Base-by-base conservation (phyloP, 2,329 filamentous ascomycete genomes). In the Arthrobotrys sphaeroides region DNA sequence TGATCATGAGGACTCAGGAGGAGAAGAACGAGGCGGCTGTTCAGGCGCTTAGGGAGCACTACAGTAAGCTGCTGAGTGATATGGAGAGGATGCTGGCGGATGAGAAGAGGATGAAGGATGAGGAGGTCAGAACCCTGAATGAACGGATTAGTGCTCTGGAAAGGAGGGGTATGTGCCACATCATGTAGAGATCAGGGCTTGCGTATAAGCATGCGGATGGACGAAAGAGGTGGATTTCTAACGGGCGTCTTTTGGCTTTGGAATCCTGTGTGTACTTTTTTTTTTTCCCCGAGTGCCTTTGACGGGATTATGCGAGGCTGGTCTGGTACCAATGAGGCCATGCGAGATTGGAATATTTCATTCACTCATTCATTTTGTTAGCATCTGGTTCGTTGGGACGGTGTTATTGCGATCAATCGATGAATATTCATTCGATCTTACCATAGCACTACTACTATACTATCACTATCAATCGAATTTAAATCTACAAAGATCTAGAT, bases 11-110 rank as follows among this genome's bases (percentile, higher is more conserved):
- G 18, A 69, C 64, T 10, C 64, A 69, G 38, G 64, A 75, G n/a
- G 72, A 75, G 57, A 75, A 69, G 57, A 75, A 75, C 40, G 47
- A 64, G n/a, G 59, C 38, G 10, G 72, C 72, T 5, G 47, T 69
- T 0, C 62, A 65, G 49, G 64, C 64, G 5, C 40, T 75, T 42
- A 51, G 49, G 18, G 62, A 75, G 33, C 55, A 75, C 43, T 75
- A 75, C 26, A 20, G 36, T n/a, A 53, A 53, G 2, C 18, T 75
- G 40, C 10, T 75, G 64, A 49, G 38, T 6, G 57, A 69, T 26
- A 64, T 75, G 61, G 45, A 75, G 42, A 47, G 22, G 13, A 60
- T 47, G 5, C 6, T 75, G 64, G 18, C 22, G 13, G 72, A 75
- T 18, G 72, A 75, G 40, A 61, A 66, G 13, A 49, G 33, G 28